Evolutionary conservation across 1,284 basidiomycete genomes (phyloP).

Genomic region (Ceratobasidium sp.): DNA sequence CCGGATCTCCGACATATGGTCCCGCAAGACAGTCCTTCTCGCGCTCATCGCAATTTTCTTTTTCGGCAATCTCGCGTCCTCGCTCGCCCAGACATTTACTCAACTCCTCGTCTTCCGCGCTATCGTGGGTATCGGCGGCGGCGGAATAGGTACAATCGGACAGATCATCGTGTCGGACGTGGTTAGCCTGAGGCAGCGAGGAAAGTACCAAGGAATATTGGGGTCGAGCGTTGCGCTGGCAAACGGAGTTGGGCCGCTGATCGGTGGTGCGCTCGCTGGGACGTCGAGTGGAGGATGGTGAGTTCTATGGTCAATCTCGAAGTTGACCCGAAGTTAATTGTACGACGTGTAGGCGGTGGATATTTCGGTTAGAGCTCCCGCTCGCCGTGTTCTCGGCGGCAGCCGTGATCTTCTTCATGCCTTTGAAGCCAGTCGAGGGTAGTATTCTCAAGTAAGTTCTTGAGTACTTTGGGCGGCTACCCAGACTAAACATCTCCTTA

Average conservation of each 20-base stretch:
- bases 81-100: constrained; percentile 58
- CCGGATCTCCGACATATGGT: constrained; percentile 62
- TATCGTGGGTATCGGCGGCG: constrained; percentile 57
- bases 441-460: constrained; percentile 46
- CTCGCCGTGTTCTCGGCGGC: constrained; percentile 56
- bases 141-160: constrained; percentile 55
- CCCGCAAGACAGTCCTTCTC: constrained; percentile 61
- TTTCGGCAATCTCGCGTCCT: constrained; percentile 56
- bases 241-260: constrained; percentile 45
- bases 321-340: neutral
- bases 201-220: constrained; percentile 48
- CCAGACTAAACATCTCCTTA: neutral
- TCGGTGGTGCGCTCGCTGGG: constrained; percentile 47
- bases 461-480: neutral
- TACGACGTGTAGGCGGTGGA: constrained; percentile 3
- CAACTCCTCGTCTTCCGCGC: constrained; percentile 65
- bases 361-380: constrained; percentile 58
- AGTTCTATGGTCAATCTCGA: neutral
- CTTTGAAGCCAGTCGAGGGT: constrained; percentile 59
- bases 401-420: constrained; percentile 60
- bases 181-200: constrained; percentile 53
- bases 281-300: constrained; percentile 54
- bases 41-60: constrained; percentile 57
- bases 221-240: constrained; percentile 42
- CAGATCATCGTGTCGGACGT: constrained; percentile 55